phyloP scores from a whole-genome alignment of 2,329 filamentous ascomycete species.

The Aspergillus alliaceus region DNA sequence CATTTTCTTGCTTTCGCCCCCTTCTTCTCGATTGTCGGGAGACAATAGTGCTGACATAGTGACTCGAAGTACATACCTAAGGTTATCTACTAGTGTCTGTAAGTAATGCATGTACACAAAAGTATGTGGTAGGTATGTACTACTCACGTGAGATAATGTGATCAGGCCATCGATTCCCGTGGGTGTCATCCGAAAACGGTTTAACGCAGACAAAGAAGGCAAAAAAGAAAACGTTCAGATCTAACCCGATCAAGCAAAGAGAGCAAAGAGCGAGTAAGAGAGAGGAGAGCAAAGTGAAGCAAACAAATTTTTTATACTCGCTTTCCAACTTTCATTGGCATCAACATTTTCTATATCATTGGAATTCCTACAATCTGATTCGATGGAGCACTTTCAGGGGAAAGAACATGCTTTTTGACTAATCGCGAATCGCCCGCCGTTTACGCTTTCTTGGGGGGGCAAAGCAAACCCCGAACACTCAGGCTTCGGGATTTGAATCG shows the following conservation, averaged over 20 bases:
- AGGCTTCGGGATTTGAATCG: slow-evolving; percentile 35
- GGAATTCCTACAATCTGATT: background rate
- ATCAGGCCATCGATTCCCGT: background rate
- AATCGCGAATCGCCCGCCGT: slow-evolving; percentile 15
- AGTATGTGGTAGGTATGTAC: too few species aligned
- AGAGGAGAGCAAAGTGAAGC: background rate
- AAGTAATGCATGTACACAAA: too few species aligned
- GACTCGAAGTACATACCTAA: too few species aligned
- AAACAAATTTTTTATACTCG: background rate
- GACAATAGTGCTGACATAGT: too few species aligned
- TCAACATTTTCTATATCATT: background rate
- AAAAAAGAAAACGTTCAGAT: background rate
- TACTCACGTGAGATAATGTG: background rate
- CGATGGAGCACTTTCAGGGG: background rate
- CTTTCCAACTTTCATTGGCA: background rate
- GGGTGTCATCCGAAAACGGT: background rate
- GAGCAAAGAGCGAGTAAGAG: background rate
- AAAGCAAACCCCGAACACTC: slow-evolving; percentile 35
- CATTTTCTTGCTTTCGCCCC: too few species aligned
- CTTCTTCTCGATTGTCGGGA: too few species aligned
- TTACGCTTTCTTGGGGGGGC: slow-evolving; percentile 4
- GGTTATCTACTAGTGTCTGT: too few species aligned
- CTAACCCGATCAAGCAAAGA: background rate
- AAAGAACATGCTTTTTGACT: slow-evolving; percentile 7
- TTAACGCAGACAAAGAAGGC: background rate